Conservation (phyloP, 1,284 basidiomycete species). For the Fomitopsis pinicola region DNA sequence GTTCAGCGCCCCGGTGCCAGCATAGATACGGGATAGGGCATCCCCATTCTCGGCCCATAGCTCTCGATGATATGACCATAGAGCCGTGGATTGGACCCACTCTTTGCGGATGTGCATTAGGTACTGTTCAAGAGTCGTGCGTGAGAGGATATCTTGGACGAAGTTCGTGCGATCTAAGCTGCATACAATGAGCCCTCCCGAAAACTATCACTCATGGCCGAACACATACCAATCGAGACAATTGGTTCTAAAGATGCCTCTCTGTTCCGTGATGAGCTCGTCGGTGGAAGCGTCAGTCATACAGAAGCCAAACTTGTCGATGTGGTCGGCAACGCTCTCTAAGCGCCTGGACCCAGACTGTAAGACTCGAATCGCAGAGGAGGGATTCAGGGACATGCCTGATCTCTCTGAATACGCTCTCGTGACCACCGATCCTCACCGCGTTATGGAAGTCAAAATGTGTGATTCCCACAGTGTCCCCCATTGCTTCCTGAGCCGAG, state of each 20-base stretch:
- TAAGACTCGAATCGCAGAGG: neutral
- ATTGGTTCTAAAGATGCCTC: constrained; percentile 91
- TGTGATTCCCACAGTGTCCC: constrained; percentile 67
- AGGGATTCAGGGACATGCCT: constrained; percentile 36
- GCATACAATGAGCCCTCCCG: neutral
- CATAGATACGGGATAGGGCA: constrained; percentile 87
- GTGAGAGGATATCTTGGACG: constrained; percentile 88
- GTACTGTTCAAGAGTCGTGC: constrained; percentile 72
- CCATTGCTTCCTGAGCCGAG: constrained; percentile 52
- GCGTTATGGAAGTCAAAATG: constrained; percentile 94
- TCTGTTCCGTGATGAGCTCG: constrained; percentile 77
- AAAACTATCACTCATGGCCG: neutral
- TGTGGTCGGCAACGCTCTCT: constrained; percentile 56
- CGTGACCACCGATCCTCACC: constrained; percentile 83
- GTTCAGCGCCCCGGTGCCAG: constrained; percentile 95
- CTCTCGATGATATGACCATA: constrained; percentile 89
- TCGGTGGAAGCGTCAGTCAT: constrained; percentile 65
- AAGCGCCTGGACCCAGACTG: constrained; percentile 41
- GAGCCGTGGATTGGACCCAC: constrained; percentile 62
- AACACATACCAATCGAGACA: constrained; percentile 87
- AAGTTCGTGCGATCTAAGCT: constrained; percentile 99
- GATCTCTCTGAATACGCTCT: constrained; percentile 77
- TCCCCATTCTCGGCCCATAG: constrained; percentile 98
- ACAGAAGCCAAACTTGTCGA: constrained; percentile 85
- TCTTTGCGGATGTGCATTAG: constrained; percentile 65